Conservation (phyloP, 2,329 filamentous ascomycete species). For the Sphaerulina musiva region DNA sequence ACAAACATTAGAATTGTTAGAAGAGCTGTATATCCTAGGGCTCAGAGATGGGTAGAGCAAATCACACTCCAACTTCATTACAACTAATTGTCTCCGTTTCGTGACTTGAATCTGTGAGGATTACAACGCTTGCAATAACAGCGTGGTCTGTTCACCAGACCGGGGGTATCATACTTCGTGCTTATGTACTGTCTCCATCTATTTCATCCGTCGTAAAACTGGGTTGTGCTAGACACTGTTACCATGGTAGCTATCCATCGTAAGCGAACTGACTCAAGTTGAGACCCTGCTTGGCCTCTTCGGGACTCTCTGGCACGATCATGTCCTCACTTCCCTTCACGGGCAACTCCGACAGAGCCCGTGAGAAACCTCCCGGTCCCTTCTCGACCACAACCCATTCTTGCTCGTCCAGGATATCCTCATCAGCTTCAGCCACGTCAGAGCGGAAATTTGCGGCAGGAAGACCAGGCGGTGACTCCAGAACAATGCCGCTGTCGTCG, state of each 20-base stretch:
- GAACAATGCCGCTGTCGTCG: constrained; percentile 15
- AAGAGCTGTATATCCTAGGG: no score
- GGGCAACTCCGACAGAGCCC: constrained; percentile 18
- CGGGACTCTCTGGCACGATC: constrained; percentile 41
- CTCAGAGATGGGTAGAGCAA: no score
- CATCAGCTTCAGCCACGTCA: constrained; percentile 19
- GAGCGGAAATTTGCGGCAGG: constrained; percentile 8
- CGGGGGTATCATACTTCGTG: neutral
- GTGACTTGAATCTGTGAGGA: no score
- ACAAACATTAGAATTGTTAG: no score
- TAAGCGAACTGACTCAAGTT: constrained; percentile 39
- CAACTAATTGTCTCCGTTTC: no score
- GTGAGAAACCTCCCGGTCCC: constrained; percentile 10
- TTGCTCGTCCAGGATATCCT: constrained; percentile 21
- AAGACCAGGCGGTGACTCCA: constrained; percentile 8
- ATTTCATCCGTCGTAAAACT: neutral
- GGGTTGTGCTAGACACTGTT: neutral
- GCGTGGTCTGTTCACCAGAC: neutral
- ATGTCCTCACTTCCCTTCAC: constrained; percentile 44
- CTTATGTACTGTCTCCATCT: neutral
- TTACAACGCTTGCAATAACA: neutral
- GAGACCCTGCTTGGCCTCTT: constrained; percentile 33
- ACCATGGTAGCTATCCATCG: constrained; percentile 15
- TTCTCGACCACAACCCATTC: constrained; percentile 25
- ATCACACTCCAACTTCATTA: no score